Conservation (phyloP, 2,329 filamentous ascomycete genomes). For the Aspergillus pseudoterreus region DNA sequence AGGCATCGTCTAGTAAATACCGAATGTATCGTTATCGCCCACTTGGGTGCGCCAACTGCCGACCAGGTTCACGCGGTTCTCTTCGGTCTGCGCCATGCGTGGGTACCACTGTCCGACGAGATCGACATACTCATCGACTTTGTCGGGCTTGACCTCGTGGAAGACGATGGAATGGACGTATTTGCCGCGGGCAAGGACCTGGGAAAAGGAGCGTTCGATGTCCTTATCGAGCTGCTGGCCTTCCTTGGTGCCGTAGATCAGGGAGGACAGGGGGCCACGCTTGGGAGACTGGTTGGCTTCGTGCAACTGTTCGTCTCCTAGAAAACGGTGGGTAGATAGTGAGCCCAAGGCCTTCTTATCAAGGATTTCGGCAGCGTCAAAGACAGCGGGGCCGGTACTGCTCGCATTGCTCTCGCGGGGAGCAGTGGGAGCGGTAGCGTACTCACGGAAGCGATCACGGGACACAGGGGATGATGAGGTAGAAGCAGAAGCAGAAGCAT, state of each 20-base stretch:
- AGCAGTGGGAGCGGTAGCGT: constrained; percentile 41
- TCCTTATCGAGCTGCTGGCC: constrained; percentile 91
- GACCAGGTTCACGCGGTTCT: constrained; percentile 93
- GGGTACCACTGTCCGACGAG: constrained; percentile 92
- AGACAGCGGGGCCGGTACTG: constrained; percentile 29
- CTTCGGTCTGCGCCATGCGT: constrained; percentile 73
- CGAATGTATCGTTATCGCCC: constrained; percentile 93
- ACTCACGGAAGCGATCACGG: constrained; percentile 35
- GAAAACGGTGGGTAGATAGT: constrained; percentile 52
- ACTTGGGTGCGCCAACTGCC: constrained; percentile 98
- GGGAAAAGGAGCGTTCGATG: constrained; percentile 93
- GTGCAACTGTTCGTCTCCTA: constrained; percentile 56
- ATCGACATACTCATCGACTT: constrained; percentile 89
- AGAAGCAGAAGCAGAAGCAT: constrained; percentile 45
- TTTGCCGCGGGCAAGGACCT: constrained; percentile 91
- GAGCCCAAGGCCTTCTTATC: constrained; percentile 54
- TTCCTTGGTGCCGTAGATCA: constrained; percentile 97
- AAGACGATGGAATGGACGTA: constrained; percentile 98
- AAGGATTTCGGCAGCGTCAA: constrained; percentile 39
- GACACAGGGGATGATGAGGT: constrained; percentile 26
- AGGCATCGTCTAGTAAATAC: constrained; percentile 49
- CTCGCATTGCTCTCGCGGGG: constrained; percentile 45
- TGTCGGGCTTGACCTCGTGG: constrained; percentile 92
- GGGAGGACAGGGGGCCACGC: constrained; percentile 72
- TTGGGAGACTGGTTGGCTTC: constrained; percentile 60